Conservation (phyloP, 257 asterid species). For the Cruciata laevipes region DNA sequence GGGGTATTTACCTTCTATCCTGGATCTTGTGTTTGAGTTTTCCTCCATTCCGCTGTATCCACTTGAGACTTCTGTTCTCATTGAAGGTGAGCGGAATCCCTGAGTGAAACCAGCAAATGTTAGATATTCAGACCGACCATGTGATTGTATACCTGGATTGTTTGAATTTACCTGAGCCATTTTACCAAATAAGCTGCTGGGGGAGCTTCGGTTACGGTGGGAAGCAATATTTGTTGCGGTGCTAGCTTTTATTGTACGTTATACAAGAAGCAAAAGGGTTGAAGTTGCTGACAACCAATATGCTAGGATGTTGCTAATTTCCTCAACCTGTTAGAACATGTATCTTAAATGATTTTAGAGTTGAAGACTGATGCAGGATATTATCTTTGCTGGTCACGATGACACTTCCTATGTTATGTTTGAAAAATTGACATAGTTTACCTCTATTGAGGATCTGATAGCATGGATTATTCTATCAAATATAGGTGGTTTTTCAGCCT, state of each 20-base stretch:
- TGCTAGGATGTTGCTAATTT: conserved; percentile 54
- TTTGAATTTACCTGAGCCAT: conserved; percentile 69
- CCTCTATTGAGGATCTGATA: conserved; percentile 82
- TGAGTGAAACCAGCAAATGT: conserved; percentile 28
- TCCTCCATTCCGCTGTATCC: conserved; percentile 95
- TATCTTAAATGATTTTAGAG: conserved; percentile 6
- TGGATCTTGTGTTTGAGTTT: conserved; percentile 51
- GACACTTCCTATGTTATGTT: not conserved
- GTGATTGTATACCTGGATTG: conserved; percentile 14
- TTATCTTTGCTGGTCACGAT: conserved; percentile 3
- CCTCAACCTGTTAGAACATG: conserved; percentile 43
- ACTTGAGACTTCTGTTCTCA: conserved; percentile 62
- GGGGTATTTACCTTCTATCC: conserved; percentile 88
- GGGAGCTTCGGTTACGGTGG: conserved; percentile 65
- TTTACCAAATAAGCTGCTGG: conserved; percentile 68
- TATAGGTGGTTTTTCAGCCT: conserved; percentile 77
- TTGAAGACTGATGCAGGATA: conserved; percentile 7
- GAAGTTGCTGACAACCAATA: conserved; percentile 89
- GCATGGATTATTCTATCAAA: conserved; percentile 81
- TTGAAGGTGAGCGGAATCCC: conserved; percentile 66
- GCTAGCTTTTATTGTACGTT: conserved; percentile 82
- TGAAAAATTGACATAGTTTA: conserved; percentile 16
- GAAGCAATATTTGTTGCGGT: conserved; percentile 42
- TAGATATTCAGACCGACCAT: conserved; percentile 10
- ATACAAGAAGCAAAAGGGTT: conserved; percentile 73